Evolutionary conservation across 2,329 filamentous ascomycete genomes (phyloP).

Genomic region (Aureobasidium sp.): DNA sequence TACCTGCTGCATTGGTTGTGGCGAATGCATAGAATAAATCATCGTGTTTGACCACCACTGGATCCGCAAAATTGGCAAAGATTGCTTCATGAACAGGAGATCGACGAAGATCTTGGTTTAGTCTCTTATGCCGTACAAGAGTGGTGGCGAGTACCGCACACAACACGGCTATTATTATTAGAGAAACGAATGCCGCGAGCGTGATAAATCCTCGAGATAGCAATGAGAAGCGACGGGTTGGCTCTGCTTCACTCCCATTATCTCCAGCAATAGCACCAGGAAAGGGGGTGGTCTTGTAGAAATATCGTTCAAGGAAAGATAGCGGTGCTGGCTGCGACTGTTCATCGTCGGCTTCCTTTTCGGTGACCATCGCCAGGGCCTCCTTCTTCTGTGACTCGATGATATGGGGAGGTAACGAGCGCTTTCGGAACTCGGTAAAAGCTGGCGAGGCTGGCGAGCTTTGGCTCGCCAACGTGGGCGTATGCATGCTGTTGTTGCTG

Average conservation of each 20-base stretch:
- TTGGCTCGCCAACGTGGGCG: not conserved
- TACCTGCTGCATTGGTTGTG: conserved; percentile 29
- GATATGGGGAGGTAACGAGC: conserved; percentile 14
- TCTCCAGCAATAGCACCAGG: conserved; percentile 9
- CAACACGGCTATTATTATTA: conserved; percentile 22
- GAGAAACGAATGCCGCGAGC: conserved; percentile 14
- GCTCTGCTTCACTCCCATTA: not conserved
- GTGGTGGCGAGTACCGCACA: conserved; percentile 22
- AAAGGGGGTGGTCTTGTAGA: conserved; percentile 18
- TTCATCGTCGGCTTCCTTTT: not conserved
- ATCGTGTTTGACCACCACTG: conserved; percentile 26
- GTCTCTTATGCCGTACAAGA: conserved; percentile 4
- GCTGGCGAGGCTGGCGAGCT: not conserved
- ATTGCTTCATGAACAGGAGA: conserved; percentile 20
- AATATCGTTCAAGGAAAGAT: conserved; percentile 23
- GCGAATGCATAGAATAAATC: conserved; percentile 34
- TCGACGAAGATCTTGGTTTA: not conserved
- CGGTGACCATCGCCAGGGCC: conserved; percentile 5
- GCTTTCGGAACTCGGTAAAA: conserved; percentile 8
- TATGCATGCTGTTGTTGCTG: not conserved
- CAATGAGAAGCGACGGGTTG: conserved; percentile 23
- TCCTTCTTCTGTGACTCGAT: conserved; percentile 13
- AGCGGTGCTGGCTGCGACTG: conserved; percentile 7
- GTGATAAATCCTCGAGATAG: conserved; percentile 23
- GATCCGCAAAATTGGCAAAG: conserved; percentile 34